Base-by-base conservation (phyloP, 2,329 filamentous ascomycete species). In the Fonsecaea pugnacius region DNA sequence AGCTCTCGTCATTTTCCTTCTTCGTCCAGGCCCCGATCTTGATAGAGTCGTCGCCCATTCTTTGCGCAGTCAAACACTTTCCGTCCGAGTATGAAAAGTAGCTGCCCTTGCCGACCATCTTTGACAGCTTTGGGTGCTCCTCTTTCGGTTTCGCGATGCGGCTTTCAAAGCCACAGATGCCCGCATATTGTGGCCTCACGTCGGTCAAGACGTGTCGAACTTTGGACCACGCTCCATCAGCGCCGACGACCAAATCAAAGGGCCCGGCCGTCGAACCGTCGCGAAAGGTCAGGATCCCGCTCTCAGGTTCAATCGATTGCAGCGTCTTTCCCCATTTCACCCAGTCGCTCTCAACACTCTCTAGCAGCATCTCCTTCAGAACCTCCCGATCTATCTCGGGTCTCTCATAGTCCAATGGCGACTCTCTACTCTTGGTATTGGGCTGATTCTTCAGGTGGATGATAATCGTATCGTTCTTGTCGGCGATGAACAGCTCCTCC, bases 201-300 rank as follows among this genome's bases (percentile, higher is more conserved):
- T 73, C 60, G 3, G 75, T 78, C 62, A 79, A 64, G 72, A 69
- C 70, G 55, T 70, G 76, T 73, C 67, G 76, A 1, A 77, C 74
- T 64, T 77, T 78, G 56, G 61, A 66, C 74, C 75, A 81, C 4
- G 78, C 78, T 9, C 79, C 79, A 56, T 82, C 80, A 9, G 78
- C 78, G 8, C 80, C 79, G 27, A 82, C 75, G 30, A 81, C 71
- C 10, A 82, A 70, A 66, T 81, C 76, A 65, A 77, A 79, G 1
- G 74, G 76, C 6, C 69, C 58, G 35, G 73, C 66, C 52, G 10
- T 70, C 67, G 40, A 71, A 65, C 66, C 67, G 51, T 69, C 66
- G 3, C 58, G 50, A 40, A 60, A 74, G 65, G 2, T 72, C 72
- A 68, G 78, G 77, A 54, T 72, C 58, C 58, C 76, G 6, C 21